A percentile compares a stretch with the other conserved stretches of the same genome.
These are phyloP conservation scores for Jatropha podagrica DNA, from an alignment of 441 rosid genomes.

Conservation along the genomic window DNA sequence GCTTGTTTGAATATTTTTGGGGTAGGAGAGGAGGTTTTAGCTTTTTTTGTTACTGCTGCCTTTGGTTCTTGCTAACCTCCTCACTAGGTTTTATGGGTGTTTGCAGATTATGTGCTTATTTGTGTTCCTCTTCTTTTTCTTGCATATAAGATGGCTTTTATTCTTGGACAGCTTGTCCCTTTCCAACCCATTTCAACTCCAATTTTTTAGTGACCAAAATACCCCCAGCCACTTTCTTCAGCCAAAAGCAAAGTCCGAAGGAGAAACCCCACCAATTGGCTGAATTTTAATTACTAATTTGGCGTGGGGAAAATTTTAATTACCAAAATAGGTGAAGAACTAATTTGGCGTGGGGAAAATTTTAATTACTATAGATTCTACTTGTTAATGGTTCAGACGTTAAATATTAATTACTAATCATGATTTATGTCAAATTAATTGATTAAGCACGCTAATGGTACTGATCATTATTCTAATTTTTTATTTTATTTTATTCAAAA, in stretches of 20 bases:
- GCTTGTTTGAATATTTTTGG: constrained; percentile 14
- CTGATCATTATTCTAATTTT: neutral
- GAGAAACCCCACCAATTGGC: constrained; percentile 29
- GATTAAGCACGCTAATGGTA: neutral
- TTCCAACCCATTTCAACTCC: constrained; percentile 31
- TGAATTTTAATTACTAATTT: constrained; percentile 31
- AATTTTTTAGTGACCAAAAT: constrained; percentile 18
- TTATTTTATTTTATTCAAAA: neutral
- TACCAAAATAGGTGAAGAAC: constrained; percentile 38
- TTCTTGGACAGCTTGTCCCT: constrained; percentile 25
- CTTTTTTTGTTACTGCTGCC: constrained; percentile 33
- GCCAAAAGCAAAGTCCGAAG: constrained; percentile 51
- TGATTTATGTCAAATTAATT: constrained; percentile 13
- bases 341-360: constrained; percentile 33
- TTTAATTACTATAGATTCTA: constrained; percentile 30
- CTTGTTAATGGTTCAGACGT: constrained; percentile 27
- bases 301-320: constrained; percentile 28
- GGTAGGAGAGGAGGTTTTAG: constrained; percentile 15
- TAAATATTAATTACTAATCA: neutral
- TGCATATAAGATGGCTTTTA: neutral
- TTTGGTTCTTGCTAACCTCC: constrained; percentile 27
- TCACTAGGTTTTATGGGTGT: constrained; percentile 26
- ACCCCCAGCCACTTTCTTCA: constrained; percentile 50
- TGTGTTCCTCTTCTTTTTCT: constrained; percentile 21
- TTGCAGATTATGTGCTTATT: neutral